Evolutionary conservation across 2,329 filamentous ascomycete genomes (phyloP).

Genomic region (Nothomitra cinnamomea): DNA sequence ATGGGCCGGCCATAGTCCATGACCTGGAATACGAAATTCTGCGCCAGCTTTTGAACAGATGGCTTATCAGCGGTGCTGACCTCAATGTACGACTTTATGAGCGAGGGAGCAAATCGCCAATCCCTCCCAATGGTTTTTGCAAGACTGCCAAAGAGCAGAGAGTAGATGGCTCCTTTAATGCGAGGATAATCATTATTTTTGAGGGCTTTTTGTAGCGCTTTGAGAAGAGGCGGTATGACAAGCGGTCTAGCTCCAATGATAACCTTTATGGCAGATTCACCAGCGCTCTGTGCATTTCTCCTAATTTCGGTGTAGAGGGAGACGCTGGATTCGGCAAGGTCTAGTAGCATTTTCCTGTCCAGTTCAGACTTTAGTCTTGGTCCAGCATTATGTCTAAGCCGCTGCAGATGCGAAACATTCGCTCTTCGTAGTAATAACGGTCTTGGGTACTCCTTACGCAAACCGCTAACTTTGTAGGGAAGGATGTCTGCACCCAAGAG

Average conservation of each 20-base stretch:
- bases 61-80: constrained; percentile 83
- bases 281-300: constrained; percentile 78
- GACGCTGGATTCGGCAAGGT: constrained; percentile 76
- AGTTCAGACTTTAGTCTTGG: constrained; percentile 79
- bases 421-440: constrained; percentile 84
- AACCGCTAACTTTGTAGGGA: constrained; percentile 84
- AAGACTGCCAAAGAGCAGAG: constrained; percentile 73
- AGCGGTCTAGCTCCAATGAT: constrained; percentile 75
- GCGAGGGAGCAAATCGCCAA: constrained; percentile 85
- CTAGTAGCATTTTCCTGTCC: constrained; percentile 68
- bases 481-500: constrained; percentile 75
- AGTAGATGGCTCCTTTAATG: constrained; percentile 91
- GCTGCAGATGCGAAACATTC: constrained; percentile 84
- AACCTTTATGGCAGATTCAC: constrained; percentile 84
- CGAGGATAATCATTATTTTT: constrained; percentile 68
- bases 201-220: constrained; percentile 61
- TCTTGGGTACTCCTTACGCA: constrained; percentile 82
- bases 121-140: constrained; percentile 77
- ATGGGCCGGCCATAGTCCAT: constrained; percentile 83
- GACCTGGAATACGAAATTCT: constrained; percentile 65
- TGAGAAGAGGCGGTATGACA: constrained; percentile 75
- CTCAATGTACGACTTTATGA: constrained; percentile 79
- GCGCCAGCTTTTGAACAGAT: constrained; percentile 79
- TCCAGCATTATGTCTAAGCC: constrained; percentile 84
- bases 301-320: constrained; percentile 91